phyloP scores from a whole-genome alignment of 176 grass and related monocot genomes.

The Hyparrhenia diplandra region DNA sequence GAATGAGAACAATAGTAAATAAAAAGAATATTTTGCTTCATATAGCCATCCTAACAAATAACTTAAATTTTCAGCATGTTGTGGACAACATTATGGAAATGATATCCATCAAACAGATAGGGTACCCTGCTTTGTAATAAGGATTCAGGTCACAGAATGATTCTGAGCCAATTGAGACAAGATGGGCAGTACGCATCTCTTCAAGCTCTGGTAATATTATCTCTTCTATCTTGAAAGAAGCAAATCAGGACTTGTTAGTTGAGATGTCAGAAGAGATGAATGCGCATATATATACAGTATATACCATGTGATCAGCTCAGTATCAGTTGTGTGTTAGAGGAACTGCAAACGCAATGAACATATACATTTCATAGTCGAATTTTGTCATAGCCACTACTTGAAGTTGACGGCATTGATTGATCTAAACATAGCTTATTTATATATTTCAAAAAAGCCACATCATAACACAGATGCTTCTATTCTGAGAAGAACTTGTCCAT shows the following conservation, averaged over 20 bases:
- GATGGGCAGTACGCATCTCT: constrained; percentile 88
- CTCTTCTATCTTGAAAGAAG: constrained; percentile 72
- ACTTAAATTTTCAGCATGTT: neutral
- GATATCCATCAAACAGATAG: neutral
- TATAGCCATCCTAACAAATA: neutral
- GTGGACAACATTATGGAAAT: constrained; percentile 21
- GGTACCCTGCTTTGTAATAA: constrained; percentile 70
- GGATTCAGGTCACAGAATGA: constrained; percentile 67
- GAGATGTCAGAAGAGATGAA: constrained; percentile 12
- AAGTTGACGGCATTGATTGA: neutral
- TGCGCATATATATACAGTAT: neutral
- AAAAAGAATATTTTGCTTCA: neutral
- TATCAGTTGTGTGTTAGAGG: neutral
- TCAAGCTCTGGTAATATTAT: constrained; percentile 97
- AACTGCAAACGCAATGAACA: constrained; percentile 1
- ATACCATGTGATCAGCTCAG: neutral
- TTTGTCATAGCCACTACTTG: neutral
- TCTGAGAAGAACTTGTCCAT: constrained; percentile 13
- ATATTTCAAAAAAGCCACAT: neutral
- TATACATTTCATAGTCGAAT: neutral
- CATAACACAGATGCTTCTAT: neutral
- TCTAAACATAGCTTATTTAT: constrained; percentile 7
- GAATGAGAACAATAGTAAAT: constrained; percentile 4
- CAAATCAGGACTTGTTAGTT: constrained; percentile 29
- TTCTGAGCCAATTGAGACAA: constrained; percentile 95